Evolutionary conservation across 106 monocot species (phyloP).

Genomic region (Dioscorea zingiberensis): DNA sequence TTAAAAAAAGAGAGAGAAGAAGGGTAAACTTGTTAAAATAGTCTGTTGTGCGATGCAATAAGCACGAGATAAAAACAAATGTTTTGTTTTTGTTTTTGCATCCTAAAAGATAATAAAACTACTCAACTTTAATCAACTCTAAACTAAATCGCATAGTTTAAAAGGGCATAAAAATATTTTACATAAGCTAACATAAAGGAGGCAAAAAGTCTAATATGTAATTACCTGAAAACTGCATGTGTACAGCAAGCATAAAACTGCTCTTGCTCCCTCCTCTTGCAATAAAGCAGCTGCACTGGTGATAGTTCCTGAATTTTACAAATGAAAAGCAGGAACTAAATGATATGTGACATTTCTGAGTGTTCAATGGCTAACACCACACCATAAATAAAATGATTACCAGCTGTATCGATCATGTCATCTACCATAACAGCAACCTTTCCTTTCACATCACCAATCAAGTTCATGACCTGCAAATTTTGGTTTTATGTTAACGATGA

Average conservation of each 20-base stretch:
- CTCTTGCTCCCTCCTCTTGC: conserved; percentile 47
- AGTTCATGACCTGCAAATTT: conserved; percentile 74
- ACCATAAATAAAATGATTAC: conserved; percentile 22
- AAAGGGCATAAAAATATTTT: background rate
- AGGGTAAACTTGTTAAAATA: too few relatives aligned
- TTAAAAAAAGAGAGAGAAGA: too few relatives aligned
- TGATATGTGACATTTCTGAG: background rate
- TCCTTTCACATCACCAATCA: conserved; percentile 84
- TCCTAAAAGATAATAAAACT: background rate
- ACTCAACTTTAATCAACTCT: background rate
- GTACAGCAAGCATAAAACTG: conserved; percentile 57
- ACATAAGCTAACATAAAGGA: background rate
- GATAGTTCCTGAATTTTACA: conserved; percentile 36
- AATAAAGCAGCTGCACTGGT: conserved; percentile 48
- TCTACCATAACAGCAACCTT: conserved; percentile 89
- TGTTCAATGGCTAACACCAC: background rate
- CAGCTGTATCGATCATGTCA: conserved; percentile 96
- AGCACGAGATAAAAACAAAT: too few relatives aligned
- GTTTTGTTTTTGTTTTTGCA: too few relatives aligned
- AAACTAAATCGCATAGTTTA: background rate
- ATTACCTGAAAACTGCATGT: conserved; percentile 58
- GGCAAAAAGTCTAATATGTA: background rate
- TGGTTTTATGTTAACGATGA: too few relatives aligned
- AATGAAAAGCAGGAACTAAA: background rate
- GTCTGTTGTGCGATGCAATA: too few relatives aligned